Conservation (phyloP, 1,139 yeast genomes). For the Saccharomyces pastorianus region DNA sequence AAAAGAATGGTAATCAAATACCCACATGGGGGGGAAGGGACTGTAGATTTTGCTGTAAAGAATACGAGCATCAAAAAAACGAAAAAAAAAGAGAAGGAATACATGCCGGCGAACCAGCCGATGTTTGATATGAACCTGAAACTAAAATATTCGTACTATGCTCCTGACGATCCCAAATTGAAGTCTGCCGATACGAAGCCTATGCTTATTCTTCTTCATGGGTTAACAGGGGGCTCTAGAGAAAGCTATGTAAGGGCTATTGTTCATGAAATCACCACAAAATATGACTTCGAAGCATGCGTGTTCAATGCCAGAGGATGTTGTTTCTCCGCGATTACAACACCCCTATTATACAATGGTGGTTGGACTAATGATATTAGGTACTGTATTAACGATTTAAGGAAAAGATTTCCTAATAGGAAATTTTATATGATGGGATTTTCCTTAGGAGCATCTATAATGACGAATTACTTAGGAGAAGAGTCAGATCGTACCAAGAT, state of each 20-base stretch:
- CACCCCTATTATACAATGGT: slow-evolving; percentile 53
- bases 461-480: slow-evolving; percentile 50
- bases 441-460: slow-evolving; percentile 51
- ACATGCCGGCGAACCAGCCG: slow-evolving; percentile 19
- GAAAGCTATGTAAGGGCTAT: slow-evolving; percentile 48
- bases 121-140: slow-evolving; percentile 10
- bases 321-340: slow-evolving; percentile 48
- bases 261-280: slow-evolving; percentile 33
- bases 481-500: slow-evolving; percentile 38
- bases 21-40: slow-evolving; percentile 48
- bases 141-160: slow-evolving; percentile 16
- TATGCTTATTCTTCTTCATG: slow-evolving; percentile 47
- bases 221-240: slow-evolving; percentile 56
- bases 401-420: slow-evolving; percentile 43
- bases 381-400: slow-evolving; percentile 42
- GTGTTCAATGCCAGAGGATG: slow-evolving; percentile 56
- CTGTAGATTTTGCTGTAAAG: slow-evolving; percentile 49
- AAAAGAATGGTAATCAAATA: slow-evolving; percentile 46
- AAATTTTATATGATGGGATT: slow-evolving; percentile 46
- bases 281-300: slow-evolving; percentile 43
- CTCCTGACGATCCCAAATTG: slow-evolving; percentile 31
- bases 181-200: slow-evolving; percentile 39
- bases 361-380: slow-evolving; percentile 57
- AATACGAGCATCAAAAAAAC: slow-evolving; percentile 24
- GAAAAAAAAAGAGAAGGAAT: slow-evolving; percentile 36